Conservation (phyloP, 2,329 filamentous ascomycete genomes). For the Stachybotrys elegans region DNA sequence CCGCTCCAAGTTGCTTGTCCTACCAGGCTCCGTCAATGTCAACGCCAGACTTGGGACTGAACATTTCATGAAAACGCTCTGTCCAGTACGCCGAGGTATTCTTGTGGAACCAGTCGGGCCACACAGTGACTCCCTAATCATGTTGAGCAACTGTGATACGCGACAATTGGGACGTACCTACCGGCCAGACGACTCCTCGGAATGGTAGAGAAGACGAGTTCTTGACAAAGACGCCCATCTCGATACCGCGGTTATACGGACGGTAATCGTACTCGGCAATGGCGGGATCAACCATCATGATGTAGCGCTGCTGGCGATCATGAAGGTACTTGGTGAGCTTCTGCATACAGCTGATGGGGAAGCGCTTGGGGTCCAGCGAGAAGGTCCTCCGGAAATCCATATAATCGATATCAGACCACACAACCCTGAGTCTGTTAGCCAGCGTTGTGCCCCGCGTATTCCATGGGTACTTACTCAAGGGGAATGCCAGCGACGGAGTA, state of each 20-base stretch:
- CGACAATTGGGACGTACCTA: background rate
- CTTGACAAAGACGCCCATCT: conserved; percentile 37
- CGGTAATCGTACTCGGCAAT: conserved; percentile 50
- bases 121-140: conserved; percentile 51
- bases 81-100: conserved; percentile 63
- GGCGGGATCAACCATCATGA: conserved; percentile 72
- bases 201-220: conserved; percentile 40
- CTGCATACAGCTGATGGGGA: conserved; percentile 55
- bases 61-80: conserved; percentile 58
- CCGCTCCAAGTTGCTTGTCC: background rate
- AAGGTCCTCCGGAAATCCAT: conserved; percentile 34
- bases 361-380: conserved; percentile 57
- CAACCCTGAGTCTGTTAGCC: conserved; percentile 4
- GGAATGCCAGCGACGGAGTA: conserved; percentile 61
- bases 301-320: conserved; percentile 58
- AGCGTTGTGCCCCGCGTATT: background rate
- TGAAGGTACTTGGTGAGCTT: conserved; percentile 63
- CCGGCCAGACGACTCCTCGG: conserved; percentile 66
- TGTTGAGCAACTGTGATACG: background rate
- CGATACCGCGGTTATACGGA: conserved; percentile 32
- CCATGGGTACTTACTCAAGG: conserved; percentile 37
- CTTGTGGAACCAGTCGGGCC: conserved; percentile 68
- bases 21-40: conserved; percentile 64
- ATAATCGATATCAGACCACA: conserved; percentile 34
- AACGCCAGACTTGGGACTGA: conserved; percentile 55